These are phyloP conservation scores for Graphiopsis chlorocephala DNA, from an alignment of 2,329 filamentous ascomycete genomes.

Conservation along the genomic window DNA sequence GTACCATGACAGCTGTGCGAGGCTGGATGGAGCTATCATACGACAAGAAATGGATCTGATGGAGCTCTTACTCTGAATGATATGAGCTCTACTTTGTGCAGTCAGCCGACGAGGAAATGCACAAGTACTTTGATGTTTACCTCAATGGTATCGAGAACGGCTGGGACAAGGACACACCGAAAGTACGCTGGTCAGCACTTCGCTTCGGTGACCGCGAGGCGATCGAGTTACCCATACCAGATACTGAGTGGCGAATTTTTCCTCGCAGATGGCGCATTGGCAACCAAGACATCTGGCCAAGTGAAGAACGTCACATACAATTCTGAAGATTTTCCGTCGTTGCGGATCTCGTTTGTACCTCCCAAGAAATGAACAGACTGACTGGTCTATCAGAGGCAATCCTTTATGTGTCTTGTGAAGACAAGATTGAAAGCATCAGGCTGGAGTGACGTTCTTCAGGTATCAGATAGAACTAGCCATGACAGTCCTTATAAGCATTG, in stretches of 20 bases:
- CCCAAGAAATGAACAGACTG: slow-evolving; percentile 39
- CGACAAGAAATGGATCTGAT: slow-evolving; percentile 46
- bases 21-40: slow-evolving; percentile 39
- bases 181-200: slow-evolving; percentile 42
- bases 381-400: slow-evolving; percentile 50
- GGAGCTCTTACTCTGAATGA: slow-evolving; percentile 45
- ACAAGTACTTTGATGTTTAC: slow-evolving; percentile 47
- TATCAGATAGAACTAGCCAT: not conserved
- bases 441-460: not conserved
- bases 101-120: slow-evolving; percentile 39
- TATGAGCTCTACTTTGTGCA: slow-evolving; percentile 42
- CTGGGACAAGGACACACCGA: slow-evolving; percentile 49
- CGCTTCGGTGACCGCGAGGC: slow-evolving; percentile 37
- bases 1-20: slow-evolving; percentile 28
- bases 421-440: too few species aligned
- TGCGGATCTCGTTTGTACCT: slow-evolving; percentile 40
- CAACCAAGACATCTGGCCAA: not conserved
- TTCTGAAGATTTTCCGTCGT: slow-evolving; percentile 26
- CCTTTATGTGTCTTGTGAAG: slow-evolving; percentile 34
- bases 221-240: slow-evolving; percentile 29
- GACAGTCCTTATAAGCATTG: not conserved
- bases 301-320: slow-evolving; percentile 16
- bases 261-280: slow-evolving; percentile 16
- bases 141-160: slow-evolving; percentile 44
- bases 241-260: slow-evolving; percentile 20